Percentiles rank a stretch among this genome's conserved stretches.
Evolutionary conservation across 345 rosid species (phyloP).

Genomic region (Ceriops tagal): DNA sequence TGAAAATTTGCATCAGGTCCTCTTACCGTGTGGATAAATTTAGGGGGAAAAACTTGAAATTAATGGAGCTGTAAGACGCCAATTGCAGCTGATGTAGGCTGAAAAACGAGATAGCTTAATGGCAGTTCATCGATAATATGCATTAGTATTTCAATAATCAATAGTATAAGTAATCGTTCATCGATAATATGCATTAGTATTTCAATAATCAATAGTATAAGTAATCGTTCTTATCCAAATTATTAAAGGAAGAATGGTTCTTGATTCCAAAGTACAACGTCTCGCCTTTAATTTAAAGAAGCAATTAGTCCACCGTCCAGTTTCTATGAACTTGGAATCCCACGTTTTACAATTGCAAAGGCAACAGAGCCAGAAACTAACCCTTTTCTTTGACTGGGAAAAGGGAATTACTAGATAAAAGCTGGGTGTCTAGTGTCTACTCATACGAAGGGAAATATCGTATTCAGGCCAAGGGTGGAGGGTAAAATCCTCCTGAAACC

Average conservation of each 20-base stretch:
- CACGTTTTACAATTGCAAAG: too few species aligned
- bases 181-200: background rate
- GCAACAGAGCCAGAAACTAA: too few species aligned
- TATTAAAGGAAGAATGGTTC: background rate
- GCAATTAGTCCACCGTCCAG: too few species aligned
- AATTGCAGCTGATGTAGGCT: background rate
- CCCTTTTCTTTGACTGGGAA: too few species aligned
- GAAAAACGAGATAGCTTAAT: background rate
- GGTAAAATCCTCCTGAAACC: too few species aligned
- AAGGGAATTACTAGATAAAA: too few species aligned
- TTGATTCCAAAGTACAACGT: too few species aligned
- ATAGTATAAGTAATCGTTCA: background rate
- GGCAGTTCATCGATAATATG: background rate
- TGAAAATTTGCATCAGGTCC: slow-evolving; percentile 5
- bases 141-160: background rate
- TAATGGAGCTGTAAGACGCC: background rate
- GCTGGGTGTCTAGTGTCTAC: too few species aligned
- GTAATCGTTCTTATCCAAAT: background rate
- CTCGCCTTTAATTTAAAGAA: too few species aligned
- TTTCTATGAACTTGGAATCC: too few species aligned
- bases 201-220: background rate
- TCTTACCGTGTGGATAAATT: background rate
- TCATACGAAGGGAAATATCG: too few species aligned
- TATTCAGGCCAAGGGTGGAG: too few species aligned
- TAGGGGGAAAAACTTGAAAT: background rate